phyloP scores from a whole-genome alignment of 768 basidiomycete species.

The Suillus alpinus region DNA sequence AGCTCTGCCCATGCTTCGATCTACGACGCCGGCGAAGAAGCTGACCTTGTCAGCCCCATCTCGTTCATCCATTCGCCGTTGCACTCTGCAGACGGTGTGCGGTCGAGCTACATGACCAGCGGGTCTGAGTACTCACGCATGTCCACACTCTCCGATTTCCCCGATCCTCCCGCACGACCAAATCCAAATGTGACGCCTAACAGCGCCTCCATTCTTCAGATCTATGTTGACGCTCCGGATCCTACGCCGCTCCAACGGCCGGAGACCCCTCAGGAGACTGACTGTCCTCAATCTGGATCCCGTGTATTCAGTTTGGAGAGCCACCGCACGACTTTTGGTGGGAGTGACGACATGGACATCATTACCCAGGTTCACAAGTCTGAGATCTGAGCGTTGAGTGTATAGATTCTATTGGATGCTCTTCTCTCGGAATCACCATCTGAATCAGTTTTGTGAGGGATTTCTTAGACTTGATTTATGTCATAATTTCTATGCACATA shows the following conservation, averaged over 20 bases:
- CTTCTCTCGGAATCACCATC: background rate
- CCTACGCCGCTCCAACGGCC: background rate
- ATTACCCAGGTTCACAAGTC: constrained; percentile 14
- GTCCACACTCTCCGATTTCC: constrained; percentile 73
- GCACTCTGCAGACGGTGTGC: constrained; percentile 32
- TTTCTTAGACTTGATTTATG: background rate
- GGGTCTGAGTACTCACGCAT: constrained; percentile 58
- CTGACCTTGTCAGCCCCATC: constrained; percentile 13
- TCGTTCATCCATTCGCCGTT: constrained; percentile 17
- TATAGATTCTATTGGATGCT: background rate
- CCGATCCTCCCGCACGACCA: constrained; percentile 48
- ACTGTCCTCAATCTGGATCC: constrained; percentile 3
- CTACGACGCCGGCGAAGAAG: constrained; percentile 10
- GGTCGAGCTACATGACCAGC: constrained; percentile 60
- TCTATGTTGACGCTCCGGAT: constrained; percentile 36
- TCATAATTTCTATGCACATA: background rate
- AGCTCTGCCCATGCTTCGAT: constrained; percentile 24
- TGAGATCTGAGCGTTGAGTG: constrained; percentile 11
- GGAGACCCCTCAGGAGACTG: background rate
- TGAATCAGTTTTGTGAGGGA: background rate
- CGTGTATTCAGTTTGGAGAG: constrained; percentile 12
- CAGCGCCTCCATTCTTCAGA: constrained; percentile 42
- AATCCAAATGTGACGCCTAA: constrained; percentile 20
- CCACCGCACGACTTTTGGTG: constrained; percentile 25
- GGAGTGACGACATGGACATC: constrained; percentile 22